phyloP scores from a whole-genome alignment of 805 yeast species.

The Ascoidea rubescens region DNA sequence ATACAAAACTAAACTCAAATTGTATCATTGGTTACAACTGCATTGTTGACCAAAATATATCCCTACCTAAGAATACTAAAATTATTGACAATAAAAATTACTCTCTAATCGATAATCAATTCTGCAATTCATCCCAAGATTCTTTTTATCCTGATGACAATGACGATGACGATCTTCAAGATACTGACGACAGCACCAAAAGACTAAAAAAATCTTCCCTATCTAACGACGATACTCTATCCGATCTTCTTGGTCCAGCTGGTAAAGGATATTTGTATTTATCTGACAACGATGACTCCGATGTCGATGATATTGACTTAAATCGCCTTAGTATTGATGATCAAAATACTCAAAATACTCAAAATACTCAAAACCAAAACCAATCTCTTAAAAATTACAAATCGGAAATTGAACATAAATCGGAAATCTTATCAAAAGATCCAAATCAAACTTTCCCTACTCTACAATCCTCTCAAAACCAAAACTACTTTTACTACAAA shows the following conservation, averaged over 20 bases:
- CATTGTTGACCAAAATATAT: constrained; percentile 38
- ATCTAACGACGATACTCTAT: not conserved
- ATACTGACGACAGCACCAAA: too few relatives aligned
- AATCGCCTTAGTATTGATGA: too few relatives aligned
- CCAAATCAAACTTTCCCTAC: too few relatives aligned
- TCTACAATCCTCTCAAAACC: too few relatives aligned
- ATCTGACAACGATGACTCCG: constrained; percentile 11
- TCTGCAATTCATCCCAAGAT: too few relatives aligned
- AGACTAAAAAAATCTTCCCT: not conserved
- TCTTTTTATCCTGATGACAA: not conserved
- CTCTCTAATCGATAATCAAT: not conserved
- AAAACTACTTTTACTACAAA: too few relatives aligned
- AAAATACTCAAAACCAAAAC: not conserved
- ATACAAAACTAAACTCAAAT: constrained; percentile 47
- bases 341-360: not conserved
- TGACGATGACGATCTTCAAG: not conserved
- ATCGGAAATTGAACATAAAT: constrained; percentile 16
- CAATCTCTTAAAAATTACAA: not conserved
- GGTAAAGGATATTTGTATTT: constrained; percentile 15
- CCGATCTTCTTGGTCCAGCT: constrained; percentile 2
- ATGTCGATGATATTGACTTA: constrained; percentile 6
- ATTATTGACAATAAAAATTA: constrained; percentile 23
- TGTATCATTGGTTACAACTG: constrained; percentile 71
- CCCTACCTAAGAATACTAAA: constrained; percentile 35
- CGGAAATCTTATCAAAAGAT: too few relatives aligned